phyloP scores from a whole-genome alignment of 139 green algal genomes.

The Nannochloris sp. region DNA sequence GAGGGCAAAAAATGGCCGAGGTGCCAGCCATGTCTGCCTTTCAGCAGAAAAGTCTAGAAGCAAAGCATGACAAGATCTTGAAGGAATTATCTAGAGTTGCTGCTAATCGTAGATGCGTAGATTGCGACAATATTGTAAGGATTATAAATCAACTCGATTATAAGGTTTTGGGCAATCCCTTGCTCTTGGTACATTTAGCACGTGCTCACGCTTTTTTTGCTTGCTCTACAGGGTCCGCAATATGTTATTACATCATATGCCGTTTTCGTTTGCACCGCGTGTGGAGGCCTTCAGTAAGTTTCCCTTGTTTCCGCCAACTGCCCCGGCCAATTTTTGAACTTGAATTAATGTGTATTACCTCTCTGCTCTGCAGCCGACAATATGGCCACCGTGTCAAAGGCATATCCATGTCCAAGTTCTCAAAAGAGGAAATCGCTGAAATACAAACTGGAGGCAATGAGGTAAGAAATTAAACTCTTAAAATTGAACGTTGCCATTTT shows the following conservation, averaged over 20 bases:
- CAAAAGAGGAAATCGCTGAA: conserved; percentile 54
- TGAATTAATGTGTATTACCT: not conserved
- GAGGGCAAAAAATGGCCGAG: too few relatives aligned
- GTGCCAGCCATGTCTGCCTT: too few relatives aligned
- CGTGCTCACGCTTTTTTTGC: not conserved
- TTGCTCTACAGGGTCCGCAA: conserved; percentile 52
- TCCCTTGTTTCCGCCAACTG: not conserved
- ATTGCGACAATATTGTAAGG: conserved; percentile 43
- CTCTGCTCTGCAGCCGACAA: conserved; percentile 51
- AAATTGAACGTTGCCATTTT: too few relatives aligned
- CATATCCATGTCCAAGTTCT: conserved; percentile 69
- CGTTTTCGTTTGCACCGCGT: conserved; percentile 74
- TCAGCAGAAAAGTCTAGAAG: too few relatives aligned
- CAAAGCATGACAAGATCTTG: too few relatives aligned
- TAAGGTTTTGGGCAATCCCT: not conserved
- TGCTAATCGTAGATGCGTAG: conserved; percentile 46
- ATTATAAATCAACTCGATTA: not conserved
- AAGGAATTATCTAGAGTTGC: conserved; percentile 22
- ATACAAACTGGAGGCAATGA: conserved; percentile 61
- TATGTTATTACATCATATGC: conserved; percentile 64
- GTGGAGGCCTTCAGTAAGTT: conserved; percentile 75
- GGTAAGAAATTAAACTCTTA: conserved; percentile 29
- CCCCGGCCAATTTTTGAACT: not conserved
- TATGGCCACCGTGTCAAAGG: conserved; percentile 74
- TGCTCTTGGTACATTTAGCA: not conserved